phyloP scores from a whole-genome alignment of 306 rosid species.

The Fragaria nilgerrensis region DNA sequence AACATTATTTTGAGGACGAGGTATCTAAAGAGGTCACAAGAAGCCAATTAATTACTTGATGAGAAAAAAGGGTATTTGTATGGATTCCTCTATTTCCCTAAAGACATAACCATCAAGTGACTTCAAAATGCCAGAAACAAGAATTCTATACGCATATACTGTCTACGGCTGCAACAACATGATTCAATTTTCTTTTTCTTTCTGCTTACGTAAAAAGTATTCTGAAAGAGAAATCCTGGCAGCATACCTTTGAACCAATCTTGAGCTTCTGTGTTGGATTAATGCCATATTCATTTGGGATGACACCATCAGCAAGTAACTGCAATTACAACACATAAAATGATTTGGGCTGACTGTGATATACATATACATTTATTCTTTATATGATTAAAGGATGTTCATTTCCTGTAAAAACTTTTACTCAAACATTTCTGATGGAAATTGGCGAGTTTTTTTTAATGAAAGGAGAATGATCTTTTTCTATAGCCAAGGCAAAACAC shows the following conservation, averaged over 20 bases:
- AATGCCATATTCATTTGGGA: constrained; percentile 97
- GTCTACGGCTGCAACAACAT: not conserved
- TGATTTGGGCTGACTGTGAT: constrained; percentile 16
- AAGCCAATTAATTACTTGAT: constrained; percentile 21
- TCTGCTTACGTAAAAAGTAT: not conserved
- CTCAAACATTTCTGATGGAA: not conserved
- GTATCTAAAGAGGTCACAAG: not conserved
- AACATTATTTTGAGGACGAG: not conserved
- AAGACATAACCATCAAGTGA: constrained; percentile 13
- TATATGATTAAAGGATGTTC: not conserved
- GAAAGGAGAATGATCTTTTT: not conserved
- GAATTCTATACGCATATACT: not conserved
- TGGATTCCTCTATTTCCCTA: not conserved
- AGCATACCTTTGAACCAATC: constrained; percentile 86
- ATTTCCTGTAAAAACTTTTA: not conserved
- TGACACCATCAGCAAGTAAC: constrained; percentile 96
- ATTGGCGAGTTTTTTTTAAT: not conserved
- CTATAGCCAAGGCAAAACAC: not conserved
- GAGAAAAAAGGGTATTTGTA: constrained; percentile 17
- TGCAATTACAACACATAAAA: constrained; percentile 33
- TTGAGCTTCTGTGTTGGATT: constrained; percentile 87
- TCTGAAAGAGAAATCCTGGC: not conserved
- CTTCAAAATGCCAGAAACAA: constrained; percentile 12
- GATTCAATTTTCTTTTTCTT: not conserved
- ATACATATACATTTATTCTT: constrained; percentile 15